Evolutionary conservation across 1,139 yeast species (phyloP).

Genomic region (Hanseniaspora uvarum): DNA sequence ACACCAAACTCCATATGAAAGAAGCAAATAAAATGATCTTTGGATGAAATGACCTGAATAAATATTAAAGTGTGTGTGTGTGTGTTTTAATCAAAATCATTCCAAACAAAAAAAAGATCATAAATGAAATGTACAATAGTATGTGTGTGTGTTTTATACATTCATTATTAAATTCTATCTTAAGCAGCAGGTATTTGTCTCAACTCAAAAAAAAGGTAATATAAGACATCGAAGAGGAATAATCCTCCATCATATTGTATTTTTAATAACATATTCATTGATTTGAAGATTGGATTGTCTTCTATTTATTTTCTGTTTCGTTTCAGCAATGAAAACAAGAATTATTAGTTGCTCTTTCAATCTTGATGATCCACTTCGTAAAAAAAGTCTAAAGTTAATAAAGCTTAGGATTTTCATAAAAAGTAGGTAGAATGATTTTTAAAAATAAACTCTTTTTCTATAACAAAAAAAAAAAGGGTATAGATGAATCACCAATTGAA

Average conservation of each 20-base stretch:
- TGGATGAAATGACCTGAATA: no score
- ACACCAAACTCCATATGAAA: neutral
- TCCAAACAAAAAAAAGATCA: no score
- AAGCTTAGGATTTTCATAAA: constrained; percentile 3
- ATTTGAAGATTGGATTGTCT: neutral
- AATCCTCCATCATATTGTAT: neutral
- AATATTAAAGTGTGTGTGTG: neutral
- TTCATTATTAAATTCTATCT: no score
- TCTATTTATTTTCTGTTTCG: neutral
- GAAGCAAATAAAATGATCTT: no score
- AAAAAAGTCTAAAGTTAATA: neutral
- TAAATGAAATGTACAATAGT: neutral
- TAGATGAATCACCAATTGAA: neutral
- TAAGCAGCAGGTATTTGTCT: neutral
- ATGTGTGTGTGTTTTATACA: neutral
- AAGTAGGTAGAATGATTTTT: constrained; percentile 1
- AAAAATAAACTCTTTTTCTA: neutral
- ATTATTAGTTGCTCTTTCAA: neutral
- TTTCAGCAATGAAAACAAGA: neutral
- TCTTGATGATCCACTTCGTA: constrained; percentile 2
- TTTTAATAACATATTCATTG: neutral
- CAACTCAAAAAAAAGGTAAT: neutral
- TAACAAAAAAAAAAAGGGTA: neutral
- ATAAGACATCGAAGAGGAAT: neutral
- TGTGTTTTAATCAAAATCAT: neutral